Evolutionary conservation across 2,329 filamentous ascomycete genomes (phyloP).

Genomic region (Colletotrichum aenigma): DNA sequence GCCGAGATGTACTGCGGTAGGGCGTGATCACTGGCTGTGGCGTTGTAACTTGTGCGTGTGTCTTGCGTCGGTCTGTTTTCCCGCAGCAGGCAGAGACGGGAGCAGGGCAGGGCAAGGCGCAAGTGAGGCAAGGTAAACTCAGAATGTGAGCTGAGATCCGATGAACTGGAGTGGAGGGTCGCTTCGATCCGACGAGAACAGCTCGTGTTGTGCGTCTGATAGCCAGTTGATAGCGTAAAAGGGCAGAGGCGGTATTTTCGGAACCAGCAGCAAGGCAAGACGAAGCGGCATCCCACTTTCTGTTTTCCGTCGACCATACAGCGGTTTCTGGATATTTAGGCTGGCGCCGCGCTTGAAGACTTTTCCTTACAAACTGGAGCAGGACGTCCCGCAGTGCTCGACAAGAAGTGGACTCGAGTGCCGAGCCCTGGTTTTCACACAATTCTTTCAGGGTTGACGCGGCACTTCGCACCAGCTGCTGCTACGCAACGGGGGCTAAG

Average conservation of each 20-base stretch:
- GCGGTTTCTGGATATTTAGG: constrained; percentile 10
- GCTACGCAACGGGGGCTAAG: not conserved
- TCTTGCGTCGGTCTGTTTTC: not conserved
- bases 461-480: not conserved
- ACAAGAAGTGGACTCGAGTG: not conserved
- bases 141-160: not conserved
- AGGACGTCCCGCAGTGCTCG: not conserved
- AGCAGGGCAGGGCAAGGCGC: not conserved
- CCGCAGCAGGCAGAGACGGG: not conserved
- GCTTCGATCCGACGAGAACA: not conserved
- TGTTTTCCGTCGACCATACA: not conserved
- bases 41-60: not conserved
- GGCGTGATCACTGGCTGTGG: not conserved
- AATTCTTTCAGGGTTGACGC: constrained; percentile 3
- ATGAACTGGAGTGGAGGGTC: not conserved
- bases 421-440: not conserved
- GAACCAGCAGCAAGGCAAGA: not conserved
- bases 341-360: constrained; percentile 7
- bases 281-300: not conserved
- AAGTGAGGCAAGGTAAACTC: not conserved
- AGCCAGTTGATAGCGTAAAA: not conserved
- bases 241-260: not conserved
- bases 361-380: not conserved
- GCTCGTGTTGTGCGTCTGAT: not conserved
- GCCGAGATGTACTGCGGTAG: not conserved